These are phyloP conservation scores for Purshia tridentata DNA, from an alignment of 306 rosid species.

Conservation along the genomic window DNA sequence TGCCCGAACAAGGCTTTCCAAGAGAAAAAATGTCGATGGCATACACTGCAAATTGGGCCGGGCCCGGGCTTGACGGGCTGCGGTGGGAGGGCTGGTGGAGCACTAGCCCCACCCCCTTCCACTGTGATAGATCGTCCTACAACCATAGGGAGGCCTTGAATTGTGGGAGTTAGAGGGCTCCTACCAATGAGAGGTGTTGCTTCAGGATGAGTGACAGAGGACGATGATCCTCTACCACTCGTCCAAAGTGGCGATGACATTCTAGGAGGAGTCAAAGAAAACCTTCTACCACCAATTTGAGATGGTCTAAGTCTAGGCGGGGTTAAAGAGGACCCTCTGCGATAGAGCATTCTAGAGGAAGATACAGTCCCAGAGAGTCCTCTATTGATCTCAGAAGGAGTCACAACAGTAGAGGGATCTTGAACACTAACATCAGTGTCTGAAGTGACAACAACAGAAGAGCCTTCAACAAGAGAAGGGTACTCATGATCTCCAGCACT, in stretches of 20 bases:
- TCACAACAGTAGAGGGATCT: not conserved
- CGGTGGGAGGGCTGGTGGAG: not conserved
- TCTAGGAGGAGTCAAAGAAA: not conserved
- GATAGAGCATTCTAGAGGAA: too few species aligned
- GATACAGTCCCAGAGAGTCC: not conserved
- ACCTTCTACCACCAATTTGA: not conserved
- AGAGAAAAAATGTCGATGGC: not conserved
- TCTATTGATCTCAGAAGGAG: not conserved
- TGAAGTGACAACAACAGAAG: too few species aligned
- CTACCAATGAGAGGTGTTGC: not conserved
- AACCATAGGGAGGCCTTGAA: too few species aligned
- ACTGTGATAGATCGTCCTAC: too few species aligned
- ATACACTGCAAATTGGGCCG: not conserved
- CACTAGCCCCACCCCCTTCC: too few species aligned
- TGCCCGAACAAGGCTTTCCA: constrained; percentile 43
- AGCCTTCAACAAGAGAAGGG: too few species aligned
- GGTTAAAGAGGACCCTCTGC: not conserved
- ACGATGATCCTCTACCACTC: not conserved
- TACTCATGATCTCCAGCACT: too few species aligned
- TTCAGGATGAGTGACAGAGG: not conserved
- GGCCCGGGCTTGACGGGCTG: not conserved
- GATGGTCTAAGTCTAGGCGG: too few species aligned
- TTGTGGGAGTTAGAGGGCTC: not conserved
- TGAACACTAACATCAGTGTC: too few species aligned
- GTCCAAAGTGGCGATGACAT: not conserved